Conservation (phyloP, 495 filamentous ascomycete species). For the Tuber brumale region DNA sequence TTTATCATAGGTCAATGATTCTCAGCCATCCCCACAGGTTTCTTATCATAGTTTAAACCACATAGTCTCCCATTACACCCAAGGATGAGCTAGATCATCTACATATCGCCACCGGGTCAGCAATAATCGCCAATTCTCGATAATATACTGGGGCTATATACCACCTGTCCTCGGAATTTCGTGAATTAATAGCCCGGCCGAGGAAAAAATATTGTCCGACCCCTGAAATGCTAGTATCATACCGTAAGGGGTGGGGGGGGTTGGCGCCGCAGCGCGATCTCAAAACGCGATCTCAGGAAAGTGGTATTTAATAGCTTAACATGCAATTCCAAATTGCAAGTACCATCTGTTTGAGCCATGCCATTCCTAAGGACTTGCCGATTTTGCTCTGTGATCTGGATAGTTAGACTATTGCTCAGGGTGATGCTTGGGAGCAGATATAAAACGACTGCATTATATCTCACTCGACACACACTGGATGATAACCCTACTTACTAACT, state of each 20-base stretch:
- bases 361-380: neutral
- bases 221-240: too few relatives aligned
- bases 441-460: neutral
- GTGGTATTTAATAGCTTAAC: neutral
- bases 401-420: too few relatives aligned
- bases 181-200: too few relatives aligned
- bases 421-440: neutral
- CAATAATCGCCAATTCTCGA: too few relatives aligned
- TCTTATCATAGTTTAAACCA: neutral
- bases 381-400: neutral
- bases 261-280: neutral
- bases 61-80: neutral
- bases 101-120: neutral
- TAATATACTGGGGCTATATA: too few relatives aligned
- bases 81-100: neutral
- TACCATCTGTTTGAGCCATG: neutral
- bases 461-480: too few relatives aligned
- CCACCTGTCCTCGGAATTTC: too few relatives aligned
- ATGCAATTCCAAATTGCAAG: neutral
- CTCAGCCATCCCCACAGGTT: neutral
- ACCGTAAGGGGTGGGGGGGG: too few relatives aligned
- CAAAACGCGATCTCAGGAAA: neutral
- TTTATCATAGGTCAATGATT: neutral
- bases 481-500: too few relatives aligned
- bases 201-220: too few relatives aligned